These are phyloP conservation scores for Heritiera fomes DNA, from an alignment of 345 rosid genomes.

Conservation along the genomic window DNA sequence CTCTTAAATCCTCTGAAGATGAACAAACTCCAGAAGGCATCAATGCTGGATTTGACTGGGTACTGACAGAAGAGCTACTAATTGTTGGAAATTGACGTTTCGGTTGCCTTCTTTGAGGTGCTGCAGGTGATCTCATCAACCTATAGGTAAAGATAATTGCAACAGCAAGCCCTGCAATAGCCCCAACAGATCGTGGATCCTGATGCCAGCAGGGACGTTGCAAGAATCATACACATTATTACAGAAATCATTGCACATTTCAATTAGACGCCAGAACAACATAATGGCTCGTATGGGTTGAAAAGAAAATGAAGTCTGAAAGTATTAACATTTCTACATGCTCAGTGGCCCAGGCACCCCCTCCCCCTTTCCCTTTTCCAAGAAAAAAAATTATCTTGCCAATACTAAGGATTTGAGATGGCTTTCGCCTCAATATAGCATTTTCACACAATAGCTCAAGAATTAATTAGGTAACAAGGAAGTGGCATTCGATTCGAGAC, in stretches of 20 bases:
- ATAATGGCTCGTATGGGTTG: background rate
- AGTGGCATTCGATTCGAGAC: background rate
- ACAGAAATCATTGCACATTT: background rate
- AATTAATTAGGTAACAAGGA: background rate
- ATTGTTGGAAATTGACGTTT: slow-evolving; percentile 59
- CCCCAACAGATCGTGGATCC: slow-evolving; percentile 92
- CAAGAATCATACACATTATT: slow-evolving; percentile 24
- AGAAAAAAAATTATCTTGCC: too few species aligned
- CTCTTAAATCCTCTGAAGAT: slow-evolving; percentile 58
- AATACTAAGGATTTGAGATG: background rate
- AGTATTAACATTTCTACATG: background rate
- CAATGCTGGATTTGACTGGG: slow-evolving; percentile 44
- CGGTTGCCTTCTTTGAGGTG: slow-evolving; percentile 67
- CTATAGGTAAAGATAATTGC: slow-evolving; percentile 88
- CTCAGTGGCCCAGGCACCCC: background rate
- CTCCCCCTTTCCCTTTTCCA: too few species aligned
- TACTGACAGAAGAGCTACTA: slow-evolving; percentile 43
- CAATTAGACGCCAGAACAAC: background rate
- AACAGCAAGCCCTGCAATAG: slow-evolving; percentile 92
- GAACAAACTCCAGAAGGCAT: slow-evolving; percentile 45
- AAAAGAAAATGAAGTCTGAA: slow-evolving; percentile 3
- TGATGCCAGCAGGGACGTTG: slow-evolving; percentile 27
- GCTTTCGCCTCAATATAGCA: background rate
- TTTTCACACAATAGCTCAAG: background rate
- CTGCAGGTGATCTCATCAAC: slow-evolving; percentile 63